A percentile compares a stretch with the other conserved stretches of the same genome.
Conservation (phyloP, 2,329 filamentous ascomycete species). For the Monosporascus sp. region DNA sequence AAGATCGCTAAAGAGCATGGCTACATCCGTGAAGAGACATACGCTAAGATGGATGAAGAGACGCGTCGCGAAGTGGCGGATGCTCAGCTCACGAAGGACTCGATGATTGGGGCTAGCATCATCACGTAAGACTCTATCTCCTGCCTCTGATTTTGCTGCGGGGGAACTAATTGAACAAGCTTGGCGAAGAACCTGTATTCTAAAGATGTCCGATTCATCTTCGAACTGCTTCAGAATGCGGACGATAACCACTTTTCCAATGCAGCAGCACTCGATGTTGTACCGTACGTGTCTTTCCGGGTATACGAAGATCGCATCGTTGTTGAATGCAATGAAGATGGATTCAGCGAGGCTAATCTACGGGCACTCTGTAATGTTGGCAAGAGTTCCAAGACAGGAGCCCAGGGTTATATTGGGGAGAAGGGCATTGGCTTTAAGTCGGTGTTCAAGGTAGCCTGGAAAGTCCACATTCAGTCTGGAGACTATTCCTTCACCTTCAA, state of each 20-base stretch:
- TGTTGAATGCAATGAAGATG: conserved; percentile 46
- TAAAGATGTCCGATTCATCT: conserved; percentile 40
- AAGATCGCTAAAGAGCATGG: conserved; percentile 16
- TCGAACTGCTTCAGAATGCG: conserved; percentile 50
- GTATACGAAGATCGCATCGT: conserved; percentile 32
- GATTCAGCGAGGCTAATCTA: conserved; percentile 37
- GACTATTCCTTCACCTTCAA: conserved; percentile 38
- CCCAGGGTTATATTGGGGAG: conserved; percentile 39
- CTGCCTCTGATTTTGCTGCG: background rate
- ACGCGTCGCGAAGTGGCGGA: conserved; percentile 8
- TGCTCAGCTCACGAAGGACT: conserved; percentile 10
- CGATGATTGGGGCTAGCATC: conserved; percentile 13
- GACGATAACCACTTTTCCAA: conserved; percentile 41
- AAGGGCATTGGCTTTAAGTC: conserved; percentile 50
- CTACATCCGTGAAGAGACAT: conserved; percentile 11
- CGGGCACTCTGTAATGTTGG: conserved; percentile 40
- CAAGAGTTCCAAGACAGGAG: conserved; percentile 37
- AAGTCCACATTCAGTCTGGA: conserved; percentile 39
- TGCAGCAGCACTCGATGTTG: conserved; percentile 7
- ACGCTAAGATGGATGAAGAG: conserved; percentile 3
- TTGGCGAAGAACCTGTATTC: conserved; percentile 37
- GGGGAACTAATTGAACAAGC: conserved; percentile 17
- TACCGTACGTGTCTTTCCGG: conserved; percentile 29
- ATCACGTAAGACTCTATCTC: conserved; percentile 14
- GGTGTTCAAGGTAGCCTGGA: conserved; percentile 40